These are phyloP conservation scores for Exsudoporus floridanus DNA, from an alignment of 1,284 basidiomycete species.

Conservation along the genomic window DNA sequence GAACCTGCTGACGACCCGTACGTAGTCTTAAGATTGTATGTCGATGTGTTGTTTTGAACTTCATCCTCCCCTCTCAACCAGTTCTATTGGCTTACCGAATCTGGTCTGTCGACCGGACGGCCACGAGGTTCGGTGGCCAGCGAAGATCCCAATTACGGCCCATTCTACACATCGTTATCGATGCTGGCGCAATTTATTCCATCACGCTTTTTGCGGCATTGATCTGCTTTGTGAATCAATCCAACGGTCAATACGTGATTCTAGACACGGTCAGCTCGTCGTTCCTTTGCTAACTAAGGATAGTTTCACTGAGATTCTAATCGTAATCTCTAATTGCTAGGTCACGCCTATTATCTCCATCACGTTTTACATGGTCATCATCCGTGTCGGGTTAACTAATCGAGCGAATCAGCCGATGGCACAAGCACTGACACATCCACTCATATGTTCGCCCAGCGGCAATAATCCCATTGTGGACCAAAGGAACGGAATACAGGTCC, in stretches of 20 bases:
- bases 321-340: background rate
- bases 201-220: background rate
- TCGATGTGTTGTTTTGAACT: background rate
- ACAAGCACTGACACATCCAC: no score
- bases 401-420: no score
- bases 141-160: background rate
- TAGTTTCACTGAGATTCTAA: background rate
- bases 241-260: slow-evolving; percentile 2
- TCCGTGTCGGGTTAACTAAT: slow-evolving; percentile 1
- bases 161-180: slow-evolving; percentile 9
- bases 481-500: background rate
- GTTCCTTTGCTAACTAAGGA: background rate
- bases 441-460: background rate
- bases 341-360: slow-evolving; percentile 2
- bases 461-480: background rate
- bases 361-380: slow-evolving; percentile 3
- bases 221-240: background rate
- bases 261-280: background rate
- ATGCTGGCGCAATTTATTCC: slow-evolving; percentile 15
- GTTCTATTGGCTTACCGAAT: slow-evolving; percentile 6
- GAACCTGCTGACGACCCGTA: slow-evolving; percentile 14
- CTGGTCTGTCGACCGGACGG: background rate
- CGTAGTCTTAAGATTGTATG: background rate
- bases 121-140: background rate
- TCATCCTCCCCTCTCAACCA: background rate